Evolutionary conservation across 345 rosid genomes (phyloP), one percentile per base, ranked within the genome.

Genomic region (Rhodomyrtus tomentosa): DNA sequence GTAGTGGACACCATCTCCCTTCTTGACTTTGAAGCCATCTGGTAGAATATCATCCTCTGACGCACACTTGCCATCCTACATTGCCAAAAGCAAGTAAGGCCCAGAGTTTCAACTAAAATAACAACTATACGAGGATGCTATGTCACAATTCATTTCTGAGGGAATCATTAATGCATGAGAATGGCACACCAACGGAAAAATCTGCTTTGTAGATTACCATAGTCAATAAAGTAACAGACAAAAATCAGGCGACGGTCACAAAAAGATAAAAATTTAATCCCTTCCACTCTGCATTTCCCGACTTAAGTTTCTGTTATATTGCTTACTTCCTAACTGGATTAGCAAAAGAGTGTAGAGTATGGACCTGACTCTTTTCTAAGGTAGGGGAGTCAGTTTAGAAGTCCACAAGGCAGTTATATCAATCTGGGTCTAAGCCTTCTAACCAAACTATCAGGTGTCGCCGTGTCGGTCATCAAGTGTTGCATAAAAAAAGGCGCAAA

Each of bases 1-100:
- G 83, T 89, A 88, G 83, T 50, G 73, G 42, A 88, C 20, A 6
- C 84, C 87, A 40, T 87, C 90, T 81, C 88, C 88, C 83, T 91
- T 91, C 82, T 74, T 89, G 36, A 90, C 88, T 56, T 55, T 83
- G 56, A 84, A 90, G 16, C 91, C 91, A 85, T 89, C 91, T 0
- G 91, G 91, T 49, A 88, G 90, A 79, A 84, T 52, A 73, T 91
- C 91, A 84, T 89, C 89, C 82, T 76, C 89, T 29, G 22, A 80
- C 20, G 89, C 85, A 86, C 79, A 25, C 84, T 87, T 89, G 13
- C 91, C 90, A 50, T 89, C 90, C 91, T 91, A 84, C 51, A 80
- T 21, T 22, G 25, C 5, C 5, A 81, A 82, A 58, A 11, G 21
- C n/a, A 24, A 29, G 68, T 56, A 55, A 55, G 73, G 51, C 73